Base-by-base conservation (phyloP, 208 protist species). In the Crithidia thermophila region DNA sequence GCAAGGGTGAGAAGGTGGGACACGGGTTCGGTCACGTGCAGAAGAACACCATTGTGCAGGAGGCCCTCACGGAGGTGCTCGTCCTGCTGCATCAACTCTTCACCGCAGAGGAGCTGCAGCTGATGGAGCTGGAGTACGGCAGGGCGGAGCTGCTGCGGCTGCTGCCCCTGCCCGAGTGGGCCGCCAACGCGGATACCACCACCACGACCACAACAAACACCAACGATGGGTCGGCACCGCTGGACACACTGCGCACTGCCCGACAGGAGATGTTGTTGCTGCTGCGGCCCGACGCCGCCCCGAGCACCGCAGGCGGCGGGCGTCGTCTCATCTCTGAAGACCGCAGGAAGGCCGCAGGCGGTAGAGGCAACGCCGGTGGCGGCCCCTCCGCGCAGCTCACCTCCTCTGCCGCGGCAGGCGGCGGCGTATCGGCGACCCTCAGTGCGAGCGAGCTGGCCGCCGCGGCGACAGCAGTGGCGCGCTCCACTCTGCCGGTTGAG, bases 111-210 rank as follows among this genome's bases (percentile, higher is more conserved):
- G 85, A 91, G 59, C 66, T 91, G 40, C 75, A 72, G 46, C 61
- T 72, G 65, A 31, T 89, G 23, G 82, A 92, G 58, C 27, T 51
- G 46, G 80, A 87, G 42, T 89, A 85, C 68, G 83, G 79, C 11
- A 47, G 37, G 28, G 45, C 59, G 23, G 74, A 85, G 39, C 52
- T 85, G 58, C 70, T 82, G 18, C 60, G 69, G 0, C 61, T 75
- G 55, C 55, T 75, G 21, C 63, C 67, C 7, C 51, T 78, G 49
- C 73, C 45, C 27, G 55, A 68, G 47, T 71, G 60, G 58, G 27
- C 62, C 16, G 43, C 27, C 37, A 30, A 7, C 43, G 50, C 33
- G 27, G 50, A 45, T 20, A 64, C 62, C 1, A 34, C 34, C 25
- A 20, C 30, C 34, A 23, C 31, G n/a, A n/a, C 20, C 33, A 34